These are phyloP conservation scores for Penicillium nucicola DNA, from an alignment of 495 filamentous ascomycete species.

Conservation along the genomic window DNA sequence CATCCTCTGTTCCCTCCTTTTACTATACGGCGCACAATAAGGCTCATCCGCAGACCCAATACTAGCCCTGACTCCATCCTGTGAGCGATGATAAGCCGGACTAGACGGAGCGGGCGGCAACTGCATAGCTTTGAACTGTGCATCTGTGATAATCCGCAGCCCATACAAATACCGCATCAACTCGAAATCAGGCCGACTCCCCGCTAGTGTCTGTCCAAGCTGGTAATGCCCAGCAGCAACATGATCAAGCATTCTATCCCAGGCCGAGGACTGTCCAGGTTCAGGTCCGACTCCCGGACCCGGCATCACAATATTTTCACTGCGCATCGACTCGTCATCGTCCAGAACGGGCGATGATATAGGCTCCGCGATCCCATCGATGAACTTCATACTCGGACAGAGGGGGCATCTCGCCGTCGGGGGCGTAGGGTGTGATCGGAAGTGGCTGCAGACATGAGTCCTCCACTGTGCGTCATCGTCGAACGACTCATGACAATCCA, in stretches of 20 bases:
- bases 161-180: conserved; percentile 46
- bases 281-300: neutral
- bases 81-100: conserved; percentile 42
- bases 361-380: conserved; percentile 15
- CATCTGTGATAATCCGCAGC: conserved; percentile 40
- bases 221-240: conserved; percentile 37
- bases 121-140: conserved; percentile 46
- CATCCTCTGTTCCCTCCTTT: conserved; percentile 41
- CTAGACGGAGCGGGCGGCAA: conserved; percentile 40
- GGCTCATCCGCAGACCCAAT: conserved; percentile 46
- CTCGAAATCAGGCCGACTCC: conserved; percentile 42
- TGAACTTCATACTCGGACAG: conserved; percentile 34
- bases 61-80: conserved; percentile 39
- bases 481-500: conserved; percentile 42
- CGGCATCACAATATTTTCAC: neutral
- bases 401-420: conserved; percentile 38
- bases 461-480: conserved; percentile 34
- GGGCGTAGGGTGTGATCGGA: conserved; percentile 37
- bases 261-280: conserved; percentile 18
- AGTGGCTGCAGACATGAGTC: conserved; percentile 43
- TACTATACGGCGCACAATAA: conserved; percentile 45
- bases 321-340: neutral
- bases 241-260: conserved; percentile 41
- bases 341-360: conserved; percentile 1
- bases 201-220: conserved; percentile 37